Evolutionary conservation across 2,329 filamentous ascomycete genomes (phyloP), one percentile per base, ranked within the genome.

Genomic region (Arthrobotrys sphaeroides): DNA sequence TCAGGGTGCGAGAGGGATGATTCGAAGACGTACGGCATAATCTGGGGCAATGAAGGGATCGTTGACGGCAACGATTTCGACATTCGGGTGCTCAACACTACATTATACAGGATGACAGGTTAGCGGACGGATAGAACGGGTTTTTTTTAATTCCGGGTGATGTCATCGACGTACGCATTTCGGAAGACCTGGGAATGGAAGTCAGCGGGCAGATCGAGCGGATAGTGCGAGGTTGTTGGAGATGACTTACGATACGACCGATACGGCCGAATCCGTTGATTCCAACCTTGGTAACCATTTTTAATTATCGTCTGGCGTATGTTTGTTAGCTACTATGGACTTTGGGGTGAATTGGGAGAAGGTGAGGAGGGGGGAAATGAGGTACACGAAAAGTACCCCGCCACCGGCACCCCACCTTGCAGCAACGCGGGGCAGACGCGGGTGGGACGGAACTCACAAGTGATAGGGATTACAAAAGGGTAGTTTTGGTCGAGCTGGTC

Each of bases 41-140:
- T 94, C 87, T 82, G 92, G 89, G 86, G 97, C 94, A 86, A 99
- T 98, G 91, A 99, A 98, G 82, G 95, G 95, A 85, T 98, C 95
- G 89, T 99, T 98, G 87, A 97, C 93, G 82, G 95, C 94, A 82
- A 97, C 93, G 82, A 99, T 88, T 82, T 97, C 88, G 83, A 98
- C 91, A 77, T 96, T 91, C 82, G 88, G 85, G 86, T 94, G 91
- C 89, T 96, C 91, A 83, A 96, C 84, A 82, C 89, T 90, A 81
- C 69, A 69, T 61, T 61, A 55, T 38, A 33, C 20, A 1, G 12
- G 12, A 62, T 51, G 36, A 62, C 69, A 59, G n/a, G 60, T 72
- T 59, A 61, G 47, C 26, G 42, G 24, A 43, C 22, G 33, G 18
- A 9, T 36, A 26, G 26, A 20, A 31, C 13, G 18, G 47, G 16